Base-by-base conservation (phyloP, 2,329 filamentous ascomycete species). In the Leptoxyphium fumago region DNA sequence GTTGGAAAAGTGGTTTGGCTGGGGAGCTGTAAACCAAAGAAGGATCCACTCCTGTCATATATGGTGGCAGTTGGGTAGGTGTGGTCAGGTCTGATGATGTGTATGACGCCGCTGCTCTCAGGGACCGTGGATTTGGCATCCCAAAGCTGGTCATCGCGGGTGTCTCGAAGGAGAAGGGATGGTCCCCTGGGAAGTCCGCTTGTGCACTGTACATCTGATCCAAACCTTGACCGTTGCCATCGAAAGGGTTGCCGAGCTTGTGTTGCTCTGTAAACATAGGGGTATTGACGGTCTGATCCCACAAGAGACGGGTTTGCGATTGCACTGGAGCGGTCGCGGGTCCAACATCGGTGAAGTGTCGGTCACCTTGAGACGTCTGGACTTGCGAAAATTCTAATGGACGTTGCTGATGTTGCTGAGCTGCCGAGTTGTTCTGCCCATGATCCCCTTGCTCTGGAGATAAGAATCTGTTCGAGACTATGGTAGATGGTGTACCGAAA, bases 351-450 rank as follows among this genome's bases (percentile, higher is more conserved):
- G 63, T 62, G 48, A 73, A 67, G 38, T 71, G 70, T 49, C 76
- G 72, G 46, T 75, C 62, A 46, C 76, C 72, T 5, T 74, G 74
- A 2, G 75, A 76, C 48, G 74, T 74, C 43, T 75, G 74, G 26
- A 77, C 57, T 45, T 67, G 69, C 5, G 67, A 64, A 52, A 73
- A 74, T 18, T 75, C 65, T 49, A 67, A 58, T 28, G 67, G 55
- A 14, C 61, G 61, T 57, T 64, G 54, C 38, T 50, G 50, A 2
- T 50, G 26, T 26, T 26, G 21, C n/a, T 45, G 45, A n/a, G 29
- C 32, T 43, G 15, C 52, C 45, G 10, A 54, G 55, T 40, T 36
- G 7, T 41, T 46, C 28, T 40, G 32, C 34, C 43, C 29, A 28
- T 47, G 29, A 34, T 40, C 34, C 18, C 49, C 46, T 29, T 53